Evolutionary conservation across 306 rosid genomes (phyloP).

Genomic region (Lablab purpureus): DNA sequence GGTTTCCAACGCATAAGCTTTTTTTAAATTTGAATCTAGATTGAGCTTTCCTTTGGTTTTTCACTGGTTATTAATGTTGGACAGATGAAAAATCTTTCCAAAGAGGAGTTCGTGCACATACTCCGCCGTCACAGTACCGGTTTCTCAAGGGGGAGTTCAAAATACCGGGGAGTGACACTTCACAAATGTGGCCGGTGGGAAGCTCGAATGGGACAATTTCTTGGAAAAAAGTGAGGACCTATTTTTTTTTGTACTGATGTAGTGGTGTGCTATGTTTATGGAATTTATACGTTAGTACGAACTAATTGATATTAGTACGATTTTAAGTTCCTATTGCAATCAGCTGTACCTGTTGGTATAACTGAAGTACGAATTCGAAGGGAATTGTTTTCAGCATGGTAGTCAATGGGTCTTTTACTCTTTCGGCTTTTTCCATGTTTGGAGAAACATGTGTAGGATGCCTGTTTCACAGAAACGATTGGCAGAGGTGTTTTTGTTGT

Average conservation of each 20-base stretch:
- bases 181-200: conserved; percentile 99
- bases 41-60: conserved; percentile 11
- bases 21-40: conserved; percentile 28
- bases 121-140: conserved; percentile 98
- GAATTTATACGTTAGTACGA: conserved; percentile 43
- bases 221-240: conserved; percentile 96
- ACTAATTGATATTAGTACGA: conserved; percentile 37
- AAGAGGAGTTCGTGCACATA: conserved; percentile 97
- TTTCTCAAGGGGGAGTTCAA: conserved; percentile 96
- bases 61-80: conserved; percentile 26
- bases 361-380: conserved; percentile 33
- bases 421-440: conserved; percentile 57
- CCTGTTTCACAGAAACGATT: conserved; percentile 70
- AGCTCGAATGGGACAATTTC: conserved; percentile 99
- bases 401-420: conserved; percentile 53
- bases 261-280: conserved; percentile 23
- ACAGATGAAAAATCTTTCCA: conserved; percentile 84
- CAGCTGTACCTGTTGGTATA: conserved; percentile 15
- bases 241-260: conserved; percentile 49
- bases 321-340: conserved; percentile 48
- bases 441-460: conserved; percentile 67
- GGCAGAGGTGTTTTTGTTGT: conserved; percentile 85
- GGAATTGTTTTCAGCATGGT: conserved; percentile 52
- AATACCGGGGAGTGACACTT: conserved; percentile 95
- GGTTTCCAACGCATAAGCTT: conserved; percentile 55